phyloP scores from a whole-genome alignment of 805 yeast genomes.

The Schwanniomyces polymorphus region DNA sequence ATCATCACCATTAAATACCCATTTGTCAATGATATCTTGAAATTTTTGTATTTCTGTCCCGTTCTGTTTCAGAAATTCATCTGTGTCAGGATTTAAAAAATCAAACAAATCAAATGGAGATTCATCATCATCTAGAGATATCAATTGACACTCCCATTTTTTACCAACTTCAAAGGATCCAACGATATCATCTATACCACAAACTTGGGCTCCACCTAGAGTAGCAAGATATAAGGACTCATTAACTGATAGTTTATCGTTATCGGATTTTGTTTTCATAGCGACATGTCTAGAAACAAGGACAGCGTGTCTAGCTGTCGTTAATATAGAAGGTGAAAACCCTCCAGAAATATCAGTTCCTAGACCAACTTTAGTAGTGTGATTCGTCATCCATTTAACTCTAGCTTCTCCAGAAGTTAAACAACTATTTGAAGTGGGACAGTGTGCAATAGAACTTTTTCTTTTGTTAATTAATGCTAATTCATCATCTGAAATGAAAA shows the following conservation, averaged over 20 bases:
- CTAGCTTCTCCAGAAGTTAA: slow-evolving; percentile 85
- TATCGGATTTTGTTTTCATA: slow-evolving; percentile 47
- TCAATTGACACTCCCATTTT: slow-evolving; percentile 72
- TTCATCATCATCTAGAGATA: slow-evolving; percentile 49
- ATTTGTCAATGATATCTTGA: slow-evolving; percentile 64
- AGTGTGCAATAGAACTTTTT: slow-evolving; percentile 73
- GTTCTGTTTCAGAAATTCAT: not conserved
- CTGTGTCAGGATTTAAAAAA: slow-evolving; percentile 50
- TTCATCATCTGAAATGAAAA: slow-evolving; percentile 35
- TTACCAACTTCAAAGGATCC: slow-evolving; percentile 75
- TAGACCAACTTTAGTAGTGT: slow-evolving; percentile 65
- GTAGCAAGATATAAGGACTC: slow-evolving; percentile 81
- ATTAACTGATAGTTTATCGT: slow-evolving; percentile 51
- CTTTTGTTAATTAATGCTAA: slow-evolving; percentile 48
- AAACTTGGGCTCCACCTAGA: slow-evolving; percentile 76
- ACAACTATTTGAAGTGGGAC: slow-evolving; percentile 82
- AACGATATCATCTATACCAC: slow-evolving; percentile 48
- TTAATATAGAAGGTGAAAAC: slow-evolving; percentile 61
- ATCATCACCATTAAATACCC: slow-evolving; percentile 90
- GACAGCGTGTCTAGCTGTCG: slow-evolving; percentile 67
- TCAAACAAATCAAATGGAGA: slow-evolving; percentile 70
- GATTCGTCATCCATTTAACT: slow-evolving; percentile 55
- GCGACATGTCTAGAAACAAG: slow-evolving; percentile 71
- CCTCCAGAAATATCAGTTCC: slow-evolving; percentile 86
- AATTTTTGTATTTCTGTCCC: slow-evolving; percentile 26